Conservation (phyloP, 805 yeast genomes). For the Sungouiella blattae region DNA sequence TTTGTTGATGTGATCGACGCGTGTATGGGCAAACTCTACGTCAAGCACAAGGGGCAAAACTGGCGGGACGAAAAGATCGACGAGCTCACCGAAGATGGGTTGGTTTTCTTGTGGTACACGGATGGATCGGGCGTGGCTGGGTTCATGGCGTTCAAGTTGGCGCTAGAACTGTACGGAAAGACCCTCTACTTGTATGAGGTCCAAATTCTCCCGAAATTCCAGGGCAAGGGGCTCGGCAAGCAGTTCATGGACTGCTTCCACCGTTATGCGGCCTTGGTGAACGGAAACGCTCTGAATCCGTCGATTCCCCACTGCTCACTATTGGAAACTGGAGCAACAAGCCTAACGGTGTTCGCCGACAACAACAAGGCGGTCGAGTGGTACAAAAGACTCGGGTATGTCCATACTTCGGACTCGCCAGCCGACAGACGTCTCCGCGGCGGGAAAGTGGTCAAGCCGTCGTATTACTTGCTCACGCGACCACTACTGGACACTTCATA, state of each 20-base stretch:
- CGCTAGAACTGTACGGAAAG: slow-evolving; percentile 32
- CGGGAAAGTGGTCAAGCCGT: slow-evolving; percentile 41
- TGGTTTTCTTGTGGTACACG: slow-evolving; percentile 39
- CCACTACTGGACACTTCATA: no score
- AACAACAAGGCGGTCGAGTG: slow-evolving; percentile 42
- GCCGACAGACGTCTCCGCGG: slow-evolving; percentile 36
- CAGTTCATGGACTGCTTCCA: slow-evolving; percentile 36
- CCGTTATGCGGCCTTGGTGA: slow-evolving; percentile 18
- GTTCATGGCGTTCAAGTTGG: slow-evolving; percentile 46
- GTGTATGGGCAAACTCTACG: slow-evolving; percentile 28
- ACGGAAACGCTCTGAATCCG: slow-evolving; percentile 1
- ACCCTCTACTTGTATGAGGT: slow-evolving; percentile 55
- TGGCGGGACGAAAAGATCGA: slow-evolving; percentile 41
- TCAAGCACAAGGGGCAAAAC: slow-evolving; percentile 26
- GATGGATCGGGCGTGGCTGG: slow-evolving; percentile 25
- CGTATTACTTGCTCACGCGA: slow-evolving; percentile 32
- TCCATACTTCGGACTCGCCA: slow-evolving; percentile 40
- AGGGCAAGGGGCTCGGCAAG: slow-evolving; percentile 37
- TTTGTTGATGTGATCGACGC: slow-evolving; percentile 23
- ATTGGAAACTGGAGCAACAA: slow-evolving; percentile 23
- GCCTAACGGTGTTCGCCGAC: slow-evolving; percentile 50
- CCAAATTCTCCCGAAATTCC: slow-evolving; percentile 38
- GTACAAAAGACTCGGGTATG: slow-evolving; percentile 42
- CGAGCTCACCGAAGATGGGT: slow-evolving; percentile 48
- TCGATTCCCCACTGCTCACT: not conserved